Conservation (phyloP, 2,329 filamentous ascomycete species). For the Blastomyces emzantsi region DNA sequence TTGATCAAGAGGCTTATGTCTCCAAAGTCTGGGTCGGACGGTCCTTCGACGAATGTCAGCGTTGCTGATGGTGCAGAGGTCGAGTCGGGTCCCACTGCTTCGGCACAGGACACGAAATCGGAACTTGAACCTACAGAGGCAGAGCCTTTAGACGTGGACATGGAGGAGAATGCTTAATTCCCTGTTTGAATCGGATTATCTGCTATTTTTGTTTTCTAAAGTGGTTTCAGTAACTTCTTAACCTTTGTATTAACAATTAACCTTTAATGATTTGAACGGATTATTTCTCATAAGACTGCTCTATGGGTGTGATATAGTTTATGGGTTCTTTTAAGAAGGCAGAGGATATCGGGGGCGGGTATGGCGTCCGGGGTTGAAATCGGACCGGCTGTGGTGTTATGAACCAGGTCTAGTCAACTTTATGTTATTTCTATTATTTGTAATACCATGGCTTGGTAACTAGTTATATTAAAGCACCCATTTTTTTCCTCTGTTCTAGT, state of each 20-base stretch:
- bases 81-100: constrained; percentile 12
- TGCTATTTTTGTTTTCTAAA: background rate
- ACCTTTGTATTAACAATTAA: background rate
- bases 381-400: background rate
- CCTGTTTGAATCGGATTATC: background rate
- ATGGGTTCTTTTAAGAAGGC: background rate
- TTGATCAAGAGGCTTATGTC: constrained; percentile 12
- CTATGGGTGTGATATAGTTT: background rate
- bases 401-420: background rate
- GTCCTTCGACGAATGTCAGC: constrained; percentile 16
- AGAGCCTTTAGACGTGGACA: background rate
- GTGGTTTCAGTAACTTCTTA: background rate
- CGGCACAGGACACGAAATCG: constrained; percentile 13
- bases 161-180: constrained; percentile 3
- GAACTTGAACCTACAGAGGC: constrained; percentile 2
- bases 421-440: background rate
- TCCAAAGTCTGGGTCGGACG: constrained; percentile 16
- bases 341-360: background rate
- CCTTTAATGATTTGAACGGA: background rate
- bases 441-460: background rate
- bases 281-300: background rate
- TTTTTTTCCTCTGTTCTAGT: background rate
- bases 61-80: constrained; percentile 11
- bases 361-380: background rate
- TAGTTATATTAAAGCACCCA: background rate